These are phyloP conservation scores for Fomitopsis palustris DNA, from an alignment of 1,284 basidiomycete genomes.

Conservation along the genomic window DNA sequence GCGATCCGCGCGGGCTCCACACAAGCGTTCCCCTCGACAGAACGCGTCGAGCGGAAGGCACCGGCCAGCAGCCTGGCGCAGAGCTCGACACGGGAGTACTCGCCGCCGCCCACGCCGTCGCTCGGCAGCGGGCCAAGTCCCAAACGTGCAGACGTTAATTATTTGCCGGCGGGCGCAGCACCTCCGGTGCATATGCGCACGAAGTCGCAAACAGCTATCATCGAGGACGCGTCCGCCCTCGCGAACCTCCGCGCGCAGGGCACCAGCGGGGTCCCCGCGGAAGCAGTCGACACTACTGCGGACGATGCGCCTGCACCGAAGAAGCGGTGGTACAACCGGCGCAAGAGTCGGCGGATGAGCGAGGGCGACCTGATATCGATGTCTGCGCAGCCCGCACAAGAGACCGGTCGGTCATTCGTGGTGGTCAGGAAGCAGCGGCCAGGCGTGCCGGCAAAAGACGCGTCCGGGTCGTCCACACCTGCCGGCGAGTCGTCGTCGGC, in stretches of 20 bases:
- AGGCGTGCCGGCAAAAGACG: conserved; percentile 13
- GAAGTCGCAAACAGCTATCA: conserved; percentile 78
- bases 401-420: conserved; percentile 58
- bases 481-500: background rate
- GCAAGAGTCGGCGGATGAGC: conserved; percentile 56
- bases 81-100: conserved; percentile 33
- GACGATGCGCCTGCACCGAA: conserved; percentile 23
- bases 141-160: conserved; percentile 24
- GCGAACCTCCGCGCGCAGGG: conserved; percentile 7
- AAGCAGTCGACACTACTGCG: background rate
- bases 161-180: conserved; percentile 60
- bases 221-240: conserved; percentile 48
- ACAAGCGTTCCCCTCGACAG: conserved; percentile 61
- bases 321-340: conserved; percentile 65
- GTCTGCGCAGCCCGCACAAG: conserved; percentile 29
- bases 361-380: conserved; percentile 40
- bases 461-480: conserved; percentile 9
- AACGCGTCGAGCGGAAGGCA: conserved; percentile 34
- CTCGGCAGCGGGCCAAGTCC: conserved; percentile 33
- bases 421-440: conserved; percentile 57
- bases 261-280: background rate
- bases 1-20: conserved; percentile 55
- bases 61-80: conserved; percentile 21
- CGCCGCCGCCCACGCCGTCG: conserved; percentile 52
- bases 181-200: conserved; percentile 66